Evolutionary conservation across 805 yeast species (phyloP), one percentile per base, ranked within the genome.

Genomic region (Saccharomycopsis javanensis): DNA sequence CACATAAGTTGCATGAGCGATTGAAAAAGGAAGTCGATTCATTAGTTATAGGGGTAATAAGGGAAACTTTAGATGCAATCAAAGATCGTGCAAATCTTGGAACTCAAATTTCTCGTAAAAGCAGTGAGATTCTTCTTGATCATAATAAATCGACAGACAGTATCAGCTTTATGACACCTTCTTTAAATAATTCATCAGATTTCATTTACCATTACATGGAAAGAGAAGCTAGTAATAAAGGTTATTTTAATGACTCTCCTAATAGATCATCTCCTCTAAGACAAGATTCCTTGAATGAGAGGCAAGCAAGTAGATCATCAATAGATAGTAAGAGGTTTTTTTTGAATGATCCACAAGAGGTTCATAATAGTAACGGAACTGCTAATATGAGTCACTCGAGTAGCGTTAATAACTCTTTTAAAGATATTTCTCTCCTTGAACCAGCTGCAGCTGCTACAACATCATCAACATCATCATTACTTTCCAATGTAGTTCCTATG

Each of bases 11-110:
- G 67, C 82, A 87, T 20, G 85, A 85, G 61, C 84, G 82, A 64
- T 82, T 90, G 53, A 86, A 88, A 55, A 79, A 77, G 55, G 96
- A 91, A 68, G 86, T 89, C 3, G 94, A 89, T 65, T 76, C 70
- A 20, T 71, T 82, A 65, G 90, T 90, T 2, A 69, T 86, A 28
- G 70, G 73, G 37, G 74, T 85, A 1, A 87, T 91, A 2, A 72
- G 76, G 25, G 81, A 82, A 35, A 85, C 94, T 0, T 77, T 89
- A 13, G 42, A 20, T 16, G 46, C 33, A 33, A 51, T 56, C 15
- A 51, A 42, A 23, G 55, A 56, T 28, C 58, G 53, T 30, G 23
- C 53, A 20, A 34, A 55, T 18, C 51, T 53, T 20, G 48, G 42
- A 25, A 46, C 20, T 23, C 28, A 30, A 5, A 28, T 18, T 31